Conservation (phyloP, 108 stramenopile species). For the Stephanodiscus triporus region DNA sequence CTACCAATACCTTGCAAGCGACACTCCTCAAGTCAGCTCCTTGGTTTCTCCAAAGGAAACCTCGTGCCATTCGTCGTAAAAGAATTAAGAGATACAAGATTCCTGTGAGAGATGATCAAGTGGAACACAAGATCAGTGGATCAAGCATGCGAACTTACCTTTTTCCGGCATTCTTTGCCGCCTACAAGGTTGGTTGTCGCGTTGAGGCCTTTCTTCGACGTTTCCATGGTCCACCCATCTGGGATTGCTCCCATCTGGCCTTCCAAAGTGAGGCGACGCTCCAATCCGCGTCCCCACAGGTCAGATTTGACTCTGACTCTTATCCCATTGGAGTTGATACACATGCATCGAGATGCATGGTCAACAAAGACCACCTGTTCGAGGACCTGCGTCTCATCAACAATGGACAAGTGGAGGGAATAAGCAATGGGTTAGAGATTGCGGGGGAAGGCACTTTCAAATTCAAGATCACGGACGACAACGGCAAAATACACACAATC, state of each 20-base stretch:
- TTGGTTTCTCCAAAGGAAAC: no score
- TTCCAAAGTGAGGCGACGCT: background rate
- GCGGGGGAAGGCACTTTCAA: background rate
- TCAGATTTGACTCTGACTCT: slow-evolving; percentile 25
- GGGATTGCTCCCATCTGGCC: background rate
- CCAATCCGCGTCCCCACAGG: background rate
- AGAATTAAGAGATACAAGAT: no score
- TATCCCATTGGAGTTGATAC: slow-evolving; percentile 30
- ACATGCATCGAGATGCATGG: slow-evolving; percentile 19
- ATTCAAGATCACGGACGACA: slow-evolving; percentile 11
- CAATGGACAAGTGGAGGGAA: background rate
- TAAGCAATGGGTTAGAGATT: background rate
- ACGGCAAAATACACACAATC: no score
- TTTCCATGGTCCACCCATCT: no score
- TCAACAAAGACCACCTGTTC: background rate
- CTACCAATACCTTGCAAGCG: no score
- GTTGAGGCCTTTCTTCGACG: slow-evolving; percentile 5
- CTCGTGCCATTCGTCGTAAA: no score
- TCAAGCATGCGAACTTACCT: background rate
- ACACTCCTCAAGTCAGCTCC: no score
- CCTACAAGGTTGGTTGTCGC: slow-evolving; percentile 21
- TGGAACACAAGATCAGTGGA: no score
- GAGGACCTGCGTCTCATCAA: slow-evolving; percentile 1
- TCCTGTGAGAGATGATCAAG: no score
- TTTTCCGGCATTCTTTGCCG: no score